These are phyloP conservation scores for Phytopythium oedochilum DNA, from an alignment of 352 stramenopile genomes.

Conservation along the genomic window DNA sequence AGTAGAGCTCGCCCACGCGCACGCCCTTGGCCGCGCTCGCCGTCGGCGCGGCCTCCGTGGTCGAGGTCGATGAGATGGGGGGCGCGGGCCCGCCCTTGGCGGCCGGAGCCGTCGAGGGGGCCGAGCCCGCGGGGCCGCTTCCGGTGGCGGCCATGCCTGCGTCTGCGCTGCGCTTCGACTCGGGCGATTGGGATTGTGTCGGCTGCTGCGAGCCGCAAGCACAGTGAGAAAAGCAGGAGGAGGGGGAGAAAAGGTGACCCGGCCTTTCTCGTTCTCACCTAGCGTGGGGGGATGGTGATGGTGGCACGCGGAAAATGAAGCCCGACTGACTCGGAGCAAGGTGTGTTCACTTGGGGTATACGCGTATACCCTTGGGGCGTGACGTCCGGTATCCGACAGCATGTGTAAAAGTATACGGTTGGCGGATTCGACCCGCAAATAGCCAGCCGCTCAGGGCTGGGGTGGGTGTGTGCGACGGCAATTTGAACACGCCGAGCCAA, in stretches of 20 bases:
- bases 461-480: too few relatives aligned
- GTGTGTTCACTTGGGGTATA: neutral
- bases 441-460: neutral
- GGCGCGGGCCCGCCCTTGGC: neutral
- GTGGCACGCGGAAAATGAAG: neutral
- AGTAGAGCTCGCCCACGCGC: slow-evolving; percentile 78
- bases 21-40: slow-evolving; percentile 10
- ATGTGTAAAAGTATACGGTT: neutral
- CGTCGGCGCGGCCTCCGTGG: neutral
- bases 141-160: slow-evolving; percentile 3
- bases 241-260: neutral
- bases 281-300: neutral
- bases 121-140: slow-evolving; percentile 1
- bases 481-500: neutral
- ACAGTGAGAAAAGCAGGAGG: neutral
- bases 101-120: neutral
- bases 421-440: neutral
- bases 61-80: neutral
- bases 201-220: neutral
- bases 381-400: neutral
- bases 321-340: neutral
- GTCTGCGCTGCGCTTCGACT: neutral
- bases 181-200: slow-evolving; percentile 1
- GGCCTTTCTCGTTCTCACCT: neutral
- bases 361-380: neutral